These are phyloP conservation scores for Begonia fuchsioides DNA, from an alignment of 306 rosid genomes.

Conservation along the genomic window DNA sequence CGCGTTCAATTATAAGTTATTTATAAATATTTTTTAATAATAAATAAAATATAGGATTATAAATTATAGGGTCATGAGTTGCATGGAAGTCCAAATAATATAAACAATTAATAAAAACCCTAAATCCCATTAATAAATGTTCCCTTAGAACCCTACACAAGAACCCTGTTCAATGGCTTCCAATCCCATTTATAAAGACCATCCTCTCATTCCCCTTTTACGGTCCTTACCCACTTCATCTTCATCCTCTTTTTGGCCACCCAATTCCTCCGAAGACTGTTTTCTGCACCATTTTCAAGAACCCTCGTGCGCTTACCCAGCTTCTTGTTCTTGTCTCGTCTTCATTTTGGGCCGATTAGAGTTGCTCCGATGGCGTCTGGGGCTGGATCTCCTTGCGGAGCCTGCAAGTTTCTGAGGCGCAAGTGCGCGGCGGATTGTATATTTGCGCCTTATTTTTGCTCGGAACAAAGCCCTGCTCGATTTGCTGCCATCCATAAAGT, in stretches of 20 bases:
- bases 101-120: not conserved
- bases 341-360: conserved; percentile 22
- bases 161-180: conserved; percentile 47
- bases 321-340: not conserved
- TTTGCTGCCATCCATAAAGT: conserved; percentile 97
- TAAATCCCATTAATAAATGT: conserved; percentile 38
- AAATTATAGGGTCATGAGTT: no score
- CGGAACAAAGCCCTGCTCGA: conserved; percentile 74
- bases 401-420: conserved; percentile 87
- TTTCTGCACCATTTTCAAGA: conserved; percentile 60
- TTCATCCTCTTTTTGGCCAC: not conserved
- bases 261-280: conserved; percentile 7
- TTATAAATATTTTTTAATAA: no score
- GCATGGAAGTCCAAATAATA: no score
- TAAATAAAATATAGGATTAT: no score
- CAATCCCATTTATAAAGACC: conserved; percentile 30
- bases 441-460: conserved; percentile 87
- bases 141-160: conserved; percentile 47
- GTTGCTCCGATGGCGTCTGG: conserved; percentile 9
- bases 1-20: no score
- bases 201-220: conserved; percentile 13
- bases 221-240: conserved; percentile 28
- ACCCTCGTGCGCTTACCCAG: conserved; percentile 49
- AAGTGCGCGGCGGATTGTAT: conserved; percentile 80
- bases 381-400: conserved; percentile 86